Evolutionary conservation across 202 grass and related monocot species (phyloP).

Genomic region (Carex arenaria): DNA sequence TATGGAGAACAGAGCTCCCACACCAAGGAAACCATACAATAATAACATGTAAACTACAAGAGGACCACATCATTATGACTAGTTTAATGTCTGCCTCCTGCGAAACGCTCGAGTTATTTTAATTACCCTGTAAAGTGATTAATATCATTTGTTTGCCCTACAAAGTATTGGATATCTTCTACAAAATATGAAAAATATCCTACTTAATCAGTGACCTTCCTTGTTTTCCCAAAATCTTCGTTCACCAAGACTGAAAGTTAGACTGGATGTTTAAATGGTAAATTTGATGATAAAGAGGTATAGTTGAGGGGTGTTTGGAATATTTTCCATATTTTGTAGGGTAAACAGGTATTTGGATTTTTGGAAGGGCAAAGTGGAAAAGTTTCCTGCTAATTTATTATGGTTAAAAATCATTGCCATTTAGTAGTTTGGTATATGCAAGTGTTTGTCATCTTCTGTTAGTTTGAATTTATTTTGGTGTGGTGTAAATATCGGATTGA

Average conservation of each 20-base stretch:
- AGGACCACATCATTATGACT: not conserved
- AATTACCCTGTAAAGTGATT: not conserved
- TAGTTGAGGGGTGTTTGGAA: not conserved
- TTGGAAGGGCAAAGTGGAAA: not conserved
- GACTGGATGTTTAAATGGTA: not conserved
- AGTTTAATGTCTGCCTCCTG: not conserved
- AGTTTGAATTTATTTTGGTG: not conserved
- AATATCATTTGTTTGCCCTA: not conserved
- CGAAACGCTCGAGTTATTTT: not conserved
- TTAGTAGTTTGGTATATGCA: not conserved
- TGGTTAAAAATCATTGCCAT: not conserved
- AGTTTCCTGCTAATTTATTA: not conserved
- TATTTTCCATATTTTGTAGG: not conserved
- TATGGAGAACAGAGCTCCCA: slow-evolving; percentile 69
- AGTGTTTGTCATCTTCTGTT: not conserved
- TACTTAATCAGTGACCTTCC: not conserved
- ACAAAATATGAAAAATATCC: not conserved
- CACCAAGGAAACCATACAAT: slow-evolving; percentile 65
- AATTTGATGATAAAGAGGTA: not conserved
- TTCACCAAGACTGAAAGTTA: not conserved
- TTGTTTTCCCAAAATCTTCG: not conserved
- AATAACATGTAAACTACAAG: not conserved
- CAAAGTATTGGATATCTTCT: not conserved
- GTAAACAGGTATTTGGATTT: not conserved
- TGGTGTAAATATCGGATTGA: slow-evolving; percentile 2